Evolutionary conservation across 352 stramenopile species (phyloP).

Genomic region (Poterioochromonas sp.): DNA sequence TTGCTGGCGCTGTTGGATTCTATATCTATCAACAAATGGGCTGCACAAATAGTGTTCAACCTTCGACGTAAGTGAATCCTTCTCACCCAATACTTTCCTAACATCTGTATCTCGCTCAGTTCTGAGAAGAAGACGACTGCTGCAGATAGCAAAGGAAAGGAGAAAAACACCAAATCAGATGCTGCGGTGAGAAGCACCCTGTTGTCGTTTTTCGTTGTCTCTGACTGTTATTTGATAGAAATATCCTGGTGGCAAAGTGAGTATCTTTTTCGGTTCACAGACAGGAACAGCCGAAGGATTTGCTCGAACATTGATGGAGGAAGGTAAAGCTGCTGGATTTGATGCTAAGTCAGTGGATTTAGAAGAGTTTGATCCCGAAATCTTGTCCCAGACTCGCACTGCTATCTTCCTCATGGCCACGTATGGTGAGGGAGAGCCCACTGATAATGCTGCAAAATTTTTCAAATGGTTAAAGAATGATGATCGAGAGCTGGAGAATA

Average conservation of each 20-base stretch:
- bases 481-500: constrained; percentile 36
- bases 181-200: too few relatives aligned
- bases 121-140: too few relatives aligned
- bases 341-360: constrained; percentile 76
- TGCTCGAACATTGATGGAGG: constrained; percentile 78
- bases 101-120: too few relatives aligned
- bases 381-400: constrained; percentile 44
- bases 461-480: constrained; percentile 75
- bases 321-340: constrained; percentile 72
- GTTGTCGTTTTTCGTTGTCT: too few relatives aligned
- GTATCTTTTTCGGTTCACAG: constrained; percentile 91
- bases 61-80: too few relatives aligned
- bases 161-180: too few relatives aligned
- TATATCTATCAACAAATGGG: background rate
- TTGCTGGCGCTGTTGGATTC: background rate
- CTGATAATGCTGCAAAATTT: constrained; percentile 90
- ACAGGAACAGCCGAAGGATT: constrained; percentile 95
- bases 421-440: constrained; percentile 93
- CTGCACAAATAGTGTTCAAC: background rate
- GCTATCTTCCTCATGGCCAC: constrained; percentile 91
- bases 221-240: too few relatives aligned
- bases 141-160: too few relatives aligned
- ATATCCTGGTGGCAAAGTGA: constrained; percentile 60
- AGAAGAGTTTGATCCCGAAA: constrained; percentile 79
- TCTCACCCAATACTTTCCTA: too few relatives aligned